These are phyloP conservation scores for Diaporthe sp. DNA, from an alignment of 2,329 filamentous ascomycete species.

Conservation along the genomic window DNA sequence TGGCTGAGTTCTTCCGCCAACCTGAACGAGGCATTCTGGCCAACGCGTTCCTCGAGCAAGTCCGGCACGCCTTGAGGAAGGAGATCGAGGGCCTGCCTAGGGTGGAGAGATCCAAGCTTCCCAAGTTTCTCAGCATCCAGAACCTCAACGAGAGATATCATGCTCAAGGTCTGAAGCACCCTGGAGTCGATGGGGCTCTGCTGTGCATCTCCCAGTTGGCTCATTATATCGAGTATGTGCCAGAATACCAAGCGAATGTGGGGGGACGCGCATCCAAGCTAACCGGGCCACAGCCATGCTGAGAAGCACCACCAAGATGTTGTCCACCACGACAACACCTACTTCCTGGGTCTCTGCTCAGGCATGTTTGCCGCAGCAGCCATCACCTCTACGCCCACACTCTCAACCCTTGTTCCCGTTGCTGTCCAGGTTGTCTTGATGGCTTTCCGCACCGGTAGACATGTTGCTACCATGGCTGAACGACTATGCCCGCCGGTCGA, in stretches of 20 bases:
- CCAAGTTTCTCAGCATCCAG: conserved; percentile 71
- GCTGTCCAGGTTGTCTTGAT: conserved; percentile 74
- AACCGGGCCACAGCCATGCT: conserved; percentile 53
- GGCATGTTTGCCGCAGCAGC: conserved; percentile 78
- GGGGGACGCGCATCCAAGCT: background rate
- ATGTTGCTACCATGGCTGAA: conserved; percentile 65
- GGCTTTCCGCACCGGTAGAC: conserved; percentile 73
- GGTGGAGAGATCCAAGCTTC: conserved; percentile 69
- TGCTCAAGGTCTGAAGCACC: conserved; percentile 66
- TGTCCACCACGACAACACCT: conserved; percentile 61
- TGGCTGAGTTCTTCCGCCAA: conserved; percentile 66
- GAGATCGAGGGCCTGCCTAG: conserved; percentile 70
- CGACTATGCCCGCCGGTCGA: conserved; percentile 54
- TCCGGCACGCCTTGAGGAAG: conserved; percentile 67
- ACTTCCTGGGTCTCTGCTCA: conserved; percentile 75
- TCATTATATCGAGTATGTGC: conserved; percentile 76
- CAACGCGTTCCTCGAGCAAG: conserved; percentile 71
- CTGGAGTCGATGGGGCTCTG: conserved; percentile 74
- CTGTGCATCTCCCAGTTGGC: conserved; percentile 75
- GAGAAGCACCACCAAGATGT: conserved; percentile 69
- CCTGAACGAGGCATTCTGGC: conserved; percentile 64
- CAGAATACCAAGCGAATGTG: background rate
- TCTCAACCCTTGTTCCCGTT: conserved; percentile 72
- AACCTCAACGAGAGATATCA: conserved; percentile 76
- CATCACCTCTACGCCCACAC: conserved; percentile 72